phyloP scores from a whole-genome alignment of 139 green algal genomes.

The Closterium sp. region DNA sequence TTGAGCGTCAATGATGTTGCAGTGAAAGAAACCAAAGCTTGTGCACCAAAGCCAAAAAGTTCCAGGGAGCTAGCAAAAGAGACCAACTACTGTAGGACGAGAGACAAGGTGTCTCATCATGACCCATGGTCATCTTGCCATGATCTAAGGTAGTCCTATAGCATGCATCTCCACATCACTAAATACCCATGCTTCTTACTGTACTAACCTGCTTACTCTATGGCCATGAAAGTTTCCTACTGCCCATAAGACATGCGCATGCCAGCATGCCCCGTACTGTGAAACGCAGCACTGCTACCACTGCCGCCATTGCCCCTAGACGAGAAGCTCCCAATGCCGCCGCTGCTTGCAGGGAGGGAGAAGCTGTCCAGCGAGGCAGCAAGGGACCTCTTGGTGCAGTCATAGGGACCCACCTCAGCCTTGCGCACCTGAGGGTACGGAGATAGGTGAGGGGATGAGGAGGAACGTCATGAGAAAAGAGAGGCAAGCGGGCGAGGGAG shows the following conservation, averaged over 20 bases:
- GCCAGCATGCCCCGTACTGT: not conserved
- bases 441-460: not conserved
- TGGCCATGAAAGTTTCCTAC: not conserved
- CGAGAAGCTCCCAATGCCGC: not conserved
- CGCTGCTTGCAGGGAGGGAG: not conserved
- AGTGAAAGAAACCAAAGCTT: no score
- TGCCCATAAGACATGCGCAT: not conserved
- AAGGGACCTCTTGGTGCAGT: not conserved
- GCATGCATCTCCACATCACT: no score
- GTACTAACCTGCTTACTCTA: no score
- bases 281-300: not conserved
- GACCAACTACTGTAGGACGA: no score
- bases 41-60: no score
- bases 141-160: no score
- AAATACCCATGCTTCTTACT: no score
- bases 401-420: not conserved
- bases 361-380: not conserved
- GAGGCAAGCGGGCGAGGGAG: not conserved
- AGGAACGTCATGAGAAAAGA: not conserved
- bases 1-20: no score
- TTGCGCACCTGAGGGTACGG: not conserved
- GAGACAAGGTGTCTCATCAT: no score
- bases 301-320: not conserved
- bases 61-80: no score
- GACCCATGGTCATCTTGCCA: no score